Evolutionary conservation across 2,329 filamentous ascomycete genomes (phyloP).

Genomic region (Nannizziopsis arthrosporioides): DNA sequence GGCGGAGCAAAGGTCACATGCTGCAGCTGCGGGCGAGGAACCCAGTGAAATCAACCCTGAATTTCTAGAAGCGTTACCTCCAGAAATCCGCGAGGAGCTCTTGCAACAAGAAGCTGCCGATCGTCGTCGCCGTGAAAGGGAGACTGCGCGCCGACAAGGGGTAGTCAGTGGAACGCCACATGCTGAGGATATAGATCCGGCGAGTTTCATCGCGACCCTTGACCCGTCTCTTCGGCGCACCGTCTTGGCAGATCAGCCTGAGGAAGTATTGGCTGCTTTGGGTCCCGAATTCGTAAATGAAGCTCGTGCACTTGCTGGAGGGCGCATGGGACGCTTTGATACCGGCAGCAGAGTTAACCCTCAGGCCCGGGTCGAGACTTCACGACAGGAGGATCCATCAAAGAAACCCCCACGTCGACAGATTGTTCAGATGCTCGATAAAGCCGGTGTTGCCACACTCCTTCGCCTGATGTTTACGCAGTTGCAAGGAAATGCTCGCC

Average conservation of each 20-base stretch:
- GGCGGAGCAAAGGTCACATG: conserved; percentile 68
- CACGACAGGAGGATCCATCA: conserved; percentile 35
- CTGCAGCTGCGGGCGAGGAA: conserved; percentile 57
- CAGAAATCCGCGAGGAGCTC: conserved; percentile 81
- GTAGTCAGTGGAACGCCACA: conserved; percentile 41
- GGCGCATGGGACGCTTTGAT: conserved; percentile 45
- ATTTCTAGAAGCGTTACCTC: conserved; percentile 83
- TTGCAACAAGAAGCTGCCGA: conserved; percentile 83
- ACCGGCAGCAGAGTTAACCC: conserved; percentile 25
- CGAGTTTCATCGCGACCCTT: conserved; percentile 83
- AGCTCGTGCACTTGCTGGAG: conserved; percentile 58
- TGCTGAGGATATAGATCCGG: conserved; percentile 78
- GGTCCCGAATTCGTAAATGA: conserved; percentile 79
- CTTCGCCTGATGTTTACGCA: conserved; percentile 97
- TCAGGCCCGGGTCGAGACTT: conserved; percentile 16
- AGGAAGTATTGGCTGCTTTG: conserved; percentile 71
- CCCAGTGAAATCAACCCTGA: conserved; percentile 62
- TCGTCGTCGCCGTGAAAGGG: conserved; percentile 74
- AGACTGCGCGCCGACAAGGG: conserved; percentile 61
- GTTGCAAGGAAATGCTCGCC: conserved; percentile 74
- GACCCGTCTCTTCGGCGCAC: conserved; percentile 73
- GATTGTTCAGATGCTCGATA: conserved; percentile 93
- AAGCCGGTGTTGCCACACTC: conserved; percentile 87
- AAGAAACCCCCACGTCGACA: conserved; percentile 64
- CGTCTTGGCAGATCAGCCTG: conserved; percentile 82